These are phyloP conservation scores for Cardamine chenopodiifolia DNA, from an alignment of 345 rosid genomes.

Conservation along the genomic window DNA sequence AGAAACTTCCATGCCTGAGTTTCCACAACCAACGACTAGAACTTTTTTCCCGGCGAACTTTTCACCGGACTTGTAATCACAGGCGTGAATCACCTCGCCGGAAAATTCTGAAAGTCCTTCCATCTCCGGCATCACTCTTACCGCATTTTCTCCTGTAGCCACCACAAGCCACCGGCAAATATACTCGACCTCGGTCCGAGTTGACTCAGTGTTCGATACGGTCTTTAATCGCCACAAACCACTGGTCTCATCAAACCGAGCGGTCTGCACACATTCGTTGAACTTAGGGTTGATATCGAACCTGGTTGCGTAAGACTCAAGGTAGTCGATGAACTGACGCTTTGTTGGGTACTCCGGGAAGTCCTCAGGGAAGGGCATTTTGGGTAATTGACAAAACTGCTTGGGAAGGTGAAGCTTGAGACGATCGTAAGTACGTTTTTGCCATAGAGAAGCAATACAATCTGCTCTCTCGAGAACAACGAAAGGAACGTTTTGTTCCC, in stretches of 20 bases:
- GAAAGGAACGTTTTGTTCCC: constrained; percentile 69
- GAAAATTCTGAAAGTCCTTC: constrained; percentile 68
- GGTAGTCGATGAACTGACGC: constrained; percentile 70
- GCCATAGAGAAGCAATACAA: constrained; percentile 92
- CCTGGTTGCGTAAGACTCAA: constrained; percentile 62
- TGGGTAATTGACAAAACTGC: constrained; percentile 82
- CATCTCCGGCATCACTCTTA: constrained; percentile 68
- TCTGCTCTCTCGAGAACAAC: constrained; percentile 76
- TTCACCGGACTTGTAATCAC: constrained; percentile 81
- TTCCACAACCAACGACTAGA: constrained; percentile 90
- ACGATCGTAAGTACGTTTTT: constrained; percentile 74
- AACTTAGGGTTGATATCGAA: constrained; percentile 76
- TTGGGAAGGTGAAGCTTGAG: constrained; percentile 86
- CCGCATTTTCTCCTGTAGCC: constrained; percentile 97
- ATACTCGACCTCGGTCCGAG: constrained; percentile 69
- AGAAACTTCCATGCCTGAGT: constrained; percentile 96
- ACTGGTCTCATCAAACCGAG: constrained; percentile 75
- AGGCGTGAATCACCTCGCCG: constrained; percentile 75
- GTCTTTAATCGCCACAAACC: constrained; percentile 85
- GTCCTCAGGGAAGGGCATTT: constrained; percentile 72
- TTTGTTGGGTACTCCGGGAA: constrained; percentile 77
- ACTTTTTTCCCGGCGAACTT: constrained; percentile 66
- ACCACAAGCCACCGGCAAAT: constrained; percentile 93
- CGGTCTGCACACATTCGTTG: constrained; percentile 84
- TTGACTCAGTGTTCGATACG: constrained; percentile 45